A percentile compares a stretch with the other conserved stretches of the same genome.
Evolutionary conservation across 345 rosid genomes (phyloP).

Genomic region (Syzygium oleosum): DNA sequence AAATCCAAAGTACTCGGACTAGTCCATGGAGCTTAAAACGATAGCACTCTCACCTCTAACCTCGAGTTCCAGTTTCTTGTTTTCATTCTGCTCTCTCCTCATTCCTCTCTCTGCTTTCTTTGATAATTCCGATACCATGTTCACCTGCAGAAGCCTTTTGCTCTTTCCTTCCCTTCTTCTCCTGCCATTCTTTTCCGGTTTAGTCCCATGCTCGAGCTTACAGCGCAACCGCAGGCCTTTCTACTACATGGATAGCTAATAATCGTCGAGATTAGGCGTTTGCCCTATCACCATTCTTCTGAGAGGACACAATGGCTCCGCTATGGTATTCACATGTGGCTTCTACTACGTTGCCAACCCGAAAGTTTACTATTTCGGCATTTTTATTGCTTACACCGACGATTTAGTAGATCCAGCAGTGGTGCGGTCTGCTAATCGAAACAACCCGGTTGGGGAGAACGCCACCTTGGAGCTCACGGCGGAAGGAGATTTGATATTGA

Average conservation of each 20-base stretch:
- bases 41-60: not conserved
- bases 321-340: not conserved
- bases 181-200: not conserved
- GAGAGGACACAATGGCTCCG: not conserved
- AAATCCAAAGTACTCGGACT: not conserved
- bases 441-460: conserved; percentile 3
- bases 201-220: not conserved
- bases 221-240: not conserved
- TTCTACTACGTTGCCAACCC: not conserved
- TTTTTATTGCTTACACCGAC: not conserved
- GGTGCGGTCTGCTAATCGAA: conserved; percentile 18
- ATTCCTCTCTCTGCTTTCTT: not conserved
- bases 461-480: not conserved
- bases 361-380: not conserved
- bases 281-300: not conserved
- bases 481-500: conserved; percentile 2
- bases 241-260: not conserved
- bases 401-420: not conserved
- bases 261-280: too few relatives aligned
- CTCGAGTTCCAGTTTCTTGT: not conserved
- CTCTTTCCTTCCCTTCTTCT: not conserved
- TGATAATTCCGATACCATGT: not conserved
- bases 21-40: not conserved
- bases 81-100: not conserved
- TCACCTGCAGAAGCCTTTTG: not conserved